phyloP scores from a whole-genome alignment of 2,329 filamentous ascomycete species.

The Colletotrichum nymphaeae region DNA sequence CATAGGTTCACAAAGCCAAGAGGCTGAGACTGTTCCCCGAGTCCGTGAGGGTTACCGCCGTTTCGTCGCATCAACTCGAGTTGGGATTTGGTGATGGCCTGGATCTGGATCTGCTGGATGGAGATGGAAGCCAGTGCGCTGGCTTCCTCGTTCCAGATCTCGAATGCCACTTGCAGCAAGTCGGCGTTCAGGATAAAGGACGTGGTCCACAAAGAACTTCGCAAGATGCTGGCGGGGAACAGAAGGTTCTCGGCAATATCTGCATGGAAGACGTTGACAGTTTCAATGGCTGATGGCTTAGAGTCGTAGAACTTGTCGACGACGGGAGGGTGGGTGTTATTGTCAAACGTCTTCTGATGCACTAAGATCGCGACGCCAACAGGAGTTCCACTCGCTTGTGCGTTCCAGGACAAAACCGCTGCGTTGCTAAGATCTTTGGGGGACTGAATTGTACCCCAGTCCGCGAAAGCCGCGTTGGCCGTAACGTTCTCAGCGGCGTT shows the following conservation, averaged over 20 bases:
- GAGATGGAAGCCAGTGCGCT: conserved; percentile 36
- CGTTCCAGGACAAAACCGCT: conserved; percentile 37
- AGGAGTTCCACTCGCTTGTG: background rate
- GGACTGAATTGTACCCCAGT: background rate
- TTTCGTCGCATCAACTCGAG: conserved; percentile 43
- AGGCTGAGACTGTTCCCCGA: conserved; percentile 38
- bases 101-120: conserved; percentile 43
- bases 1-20: conserved; percentile 38
- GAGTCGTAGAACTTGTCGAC: conserved; percentile 39
- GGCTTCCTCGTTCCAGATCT: conserved; percentile 32
- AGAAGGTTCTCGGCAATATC: conserved; percentile 31
- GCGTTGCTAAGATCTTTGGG: background rate
- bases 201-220: conserved; percentile 39
- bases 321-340: conserved; percentile 33
- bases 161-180: background rate
- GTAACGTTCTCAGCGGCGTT: background rate
- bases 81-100: conserved; percentile 53
- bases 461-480: background rate
- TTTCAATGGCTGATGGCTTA: background rate
- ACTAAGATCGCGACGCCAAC: conserved; percentile 21
- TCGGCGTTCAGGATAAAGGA: background rate
- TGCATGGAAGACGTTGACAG: conserved; percentile 35
- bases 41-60: conserved; percentile 46
- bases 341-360: conserved; percentile 31
- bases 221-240: background rate